Evolutionary conservation across 768 basidiomycete genomes (phyloP), one percentile per base, ranked within the genome.

Genomic region (Pisolithus tinctorius): DNA sequence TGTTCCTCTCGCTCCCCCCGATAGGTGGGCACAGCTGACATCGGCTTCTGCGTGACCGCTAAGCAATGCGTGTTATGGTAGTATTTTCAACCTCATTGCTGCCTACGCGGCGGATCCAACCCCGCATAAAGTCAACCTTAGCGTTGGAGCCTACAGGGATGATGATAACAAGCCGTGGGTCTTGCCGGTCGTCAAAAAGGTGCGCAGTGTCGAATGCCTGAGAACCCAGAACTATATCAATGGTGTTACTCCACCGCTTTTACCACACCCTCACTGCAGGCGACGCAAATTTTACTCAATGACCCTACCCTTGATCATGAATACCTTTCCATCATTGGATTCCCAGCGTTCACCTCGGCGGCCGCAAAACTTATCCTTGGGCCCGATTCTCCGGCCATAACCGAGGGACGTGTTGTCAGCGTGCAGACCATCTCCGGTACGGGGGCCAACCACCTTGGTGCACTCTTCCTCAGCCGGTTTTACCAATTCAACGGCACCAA

Each of bases 341-440:
- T 95, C 39, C 80, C 86, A 36, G 84, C 84, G 52, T 97, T 86
- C 64, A 92, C 86, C 13, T 69, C 77, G 50, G 84, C 84, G 6
- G 93, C 94, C 6, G 91, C 86, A 13, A 84, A 81, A 59, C 71
- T 97, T 45, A 86, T 95, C 41, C 75, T 96, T 38, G 90, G 92
- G 6, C 34, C 74, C n/a, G 72, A 82, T 44, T 87, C 87, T 14
- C 73, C 76, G 48, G 88, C 84, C 13, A 71, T 97, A 54, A 70
- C 75, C 57, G 86, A 90, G 54, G 75, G 74, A 29, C 81, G 91
- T 47, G 84, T 84, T 30, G 76, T 80, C 38, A 88, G 85, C 65
- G 88, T 88, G 44, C 94, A 98, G 72, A 94, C 94, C 13, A 88
- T 96, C 58, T 95, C 92, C 13, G 94, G 94, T 26, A 98, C 94